Percentiles rank a stretch among this genome's conserved stretches.
Conservation (phyloP, 2,329 filamentous ascomycete species). For the Venturiaceae sp. region DNA sequence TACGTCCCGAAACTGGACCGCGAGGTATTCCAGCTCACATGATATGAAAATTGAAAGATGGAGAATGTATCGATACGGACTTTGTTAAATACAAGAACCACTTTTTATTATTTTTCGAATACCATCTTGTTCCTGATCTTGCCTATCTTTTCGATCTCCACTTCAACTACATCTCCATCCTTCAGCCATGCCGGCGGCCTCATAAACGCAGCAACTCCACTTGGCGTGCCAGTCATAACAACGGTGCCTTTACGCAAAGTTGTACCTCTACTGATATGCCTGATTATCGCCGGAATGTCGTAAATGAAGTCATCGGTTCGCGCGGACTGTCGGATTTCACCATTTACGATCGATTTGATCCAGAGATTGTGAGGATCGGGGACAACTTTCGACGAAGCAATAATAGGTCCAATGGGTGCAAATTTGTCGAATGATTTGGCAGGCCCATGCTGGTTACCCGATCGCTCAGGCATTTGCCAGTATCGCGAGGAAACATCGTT, state of each 20-base stretch:
- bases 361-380: constrained; percentile 32
- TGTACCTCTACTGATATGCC: constrained; percentile 35
- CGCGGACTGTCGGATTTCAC: constrained; percentile 36
- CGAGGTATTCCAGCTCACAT: neutral
- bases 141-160: constrained; percentile 57
- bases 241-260: constrained; percentile 37
- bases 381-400: constrained; percentile 35
- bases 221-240: constrained; percentile 47
- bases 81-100: too few species aligned
- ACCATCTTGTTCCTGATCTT: constrained; percentile 36
- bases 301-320: constrained; percentile 40
- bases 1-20: constrained; percentile 9
- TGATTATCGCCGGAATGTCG: constrained; percentile 33
- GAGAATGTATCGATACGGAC: too few species aligned
- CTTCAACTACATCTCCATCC: constrained; percentile 61
- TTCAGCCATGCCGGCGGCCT: constrained; percentile 59
- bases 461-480: constrained; percentile 34
- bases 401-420: constrained; percentile 41
- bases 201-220: constrained; percentile 61
- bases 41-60: neutral
- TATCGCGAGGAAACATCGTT: constrained; percentile 73
- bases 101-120: too few species aligned
- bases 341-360: constrained; percentile 39
- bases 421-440: constrained; percentile 48
- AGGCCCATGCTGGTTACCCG: constrained; percentile 40